phyloP scores from a whole-genome alignment of 768 basidiomycete genomes.

The Podaxis mareebaensis region DNA sequence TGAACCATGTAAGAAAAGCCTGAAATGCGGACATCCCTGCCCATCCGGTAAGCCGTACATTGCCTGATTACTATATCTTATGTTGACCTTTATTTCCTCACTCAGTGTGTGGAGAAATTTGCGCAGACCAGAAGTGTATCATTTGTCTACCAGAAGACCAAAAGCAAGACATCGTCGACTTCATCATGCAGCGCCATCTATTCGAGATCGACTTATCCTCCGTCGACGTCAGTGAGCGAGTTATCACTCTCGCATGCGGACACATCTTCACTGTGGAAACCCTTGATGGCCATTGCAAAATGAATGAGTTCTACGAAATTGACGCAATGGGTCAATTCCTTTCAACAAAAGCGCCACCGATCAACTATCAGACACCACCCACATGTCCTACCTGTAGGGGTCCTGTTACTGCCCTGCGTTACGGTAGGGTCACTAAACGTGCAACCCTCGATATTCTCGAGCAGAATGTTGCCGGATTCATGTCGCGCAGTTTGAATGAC shows the following conservation, averaged over 20 bases:
- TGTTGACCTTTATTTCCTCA: conserved; percentile 1
- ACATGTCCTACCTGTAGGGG: conserved; percentile 64
- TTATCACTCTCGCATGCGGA: conserved; percentile 65
- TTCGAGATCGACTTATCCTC: conserved; percentile 44
- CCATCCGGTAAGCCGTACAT: too few relatives aligned
- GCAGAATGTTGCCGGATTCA: conserved; percentile 54
- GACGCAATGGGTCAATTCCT: conserved; percentile 37
- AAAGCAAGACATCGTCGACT: conserved; percentile 51
- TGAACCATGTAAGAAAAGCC: too few relatives aligned
- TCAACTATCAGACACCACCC: conserved; percentile 39
- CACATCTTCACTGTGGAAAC: conserved; percentile 75
- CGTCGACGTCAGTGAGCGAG: conserved; percentile 26
- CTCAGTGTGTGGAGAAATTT: conserved; percentile 70
- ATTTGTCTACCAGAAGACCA: conserved; percentile 42
- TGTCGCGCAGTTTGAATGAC: conserved; percentile 44
- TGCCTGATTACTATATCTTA: too few relatives aligned
- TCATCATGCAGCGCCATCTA: conserved; percentile 54
- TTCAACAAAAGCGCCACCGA: conserved; percentile 29
- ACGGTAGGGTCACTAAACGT: conserved; percentile 62
- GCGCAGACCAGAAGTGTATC: conserved; percentile 54
- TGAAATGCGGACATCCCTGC: too few relatives aligned
- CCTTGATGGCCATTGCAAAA: conserved; percentile 58
- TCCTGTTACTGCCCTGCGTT: conserved; percentile 57
- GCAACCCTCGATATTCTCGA: conserved; percentile 68
- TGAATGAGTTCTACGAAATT: conserved; percentile 50